Evolutionary conservation across 208 protist species (phyloP), one percentile per base, ranked within the genome.

Genomic region (Acanthamoeba triangularis): DNA sequence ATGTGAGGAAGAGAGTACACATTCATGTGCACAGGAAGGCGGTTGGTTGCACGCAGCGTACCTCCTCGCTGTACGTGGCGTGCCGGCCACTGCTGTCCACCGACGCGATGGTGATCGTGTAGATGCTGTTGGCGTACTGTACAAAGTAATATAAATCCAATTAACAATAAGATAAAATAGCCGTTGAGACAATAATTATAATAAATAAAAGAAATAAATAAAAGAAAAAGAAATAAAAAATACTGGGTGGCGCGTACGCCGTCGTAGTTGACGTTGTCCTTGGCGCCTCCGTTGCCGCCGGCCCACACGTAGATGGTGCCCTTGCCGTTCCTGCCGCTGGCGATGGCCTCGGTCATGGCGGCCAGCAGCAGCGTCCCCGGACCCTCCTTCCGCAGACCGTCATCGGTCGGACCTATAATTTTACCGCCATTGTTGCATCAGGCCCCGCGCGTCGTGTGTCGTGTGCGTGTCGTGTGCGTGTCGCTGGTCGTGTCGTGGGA

Each of bases 241-340:
- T 8, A 5, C 3, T 41, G 37, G 37, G 37, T 41, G 37, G 28
- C 54, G 7, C 5, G 54, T 85, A 85, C 76, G 41, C 84, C 84
- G 84, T 91, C 84, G 41, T 91, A 91, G 84, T 91, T 91, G 84
- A 91, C 59, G 59, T 91, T 91, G 41, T 91, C 84, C 49, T 16
- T 5, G 59, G 18, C 35, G 49, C 84, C 84, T 28, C 84, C 84
- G 35, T 91, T 91, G 25, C 84, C 84, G 33, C 56, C 84, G 16
- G 84, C 84, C 84, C 84, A 91, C 11, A 91, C 84, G 84, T 91
- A 91, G 56, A 91, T 91, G 54, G 56, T 69, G 47, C 84, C 84
- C 54, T 85, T 85, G 28, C 84, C 84, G 33, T 91, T 91, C 11
- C 84, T 0, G 3, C 84, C 84, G 16, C 0, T 25, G 56, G n/a